These are phyloP conservation scores for Populus hybrid DNA, from an alignment of 441 rosid genomes.

Conservation along the genomic window DNA sequence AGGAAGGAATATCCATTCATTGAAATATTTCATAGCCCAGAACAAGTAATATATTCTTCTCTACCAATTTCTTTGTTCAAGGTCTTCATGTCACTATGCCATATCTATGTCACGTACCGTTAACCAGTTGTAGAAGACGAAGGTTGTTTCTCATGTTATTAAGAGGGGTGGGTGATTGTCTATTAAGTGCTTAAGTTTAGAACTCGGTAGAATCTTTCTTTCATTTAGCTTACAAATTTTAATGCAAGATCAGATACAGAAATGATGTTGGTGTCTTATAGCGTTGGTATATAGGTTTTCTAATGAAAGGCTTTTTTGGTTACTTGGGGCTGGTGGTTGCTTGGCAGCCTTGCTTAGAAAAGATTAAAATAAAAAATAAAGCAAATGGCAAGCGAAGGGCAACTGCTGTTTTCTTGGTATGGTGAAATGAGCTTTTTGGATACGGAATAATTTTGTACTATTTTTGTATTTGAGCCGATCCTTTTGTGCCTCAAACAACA, in stretches of 20 bases:
- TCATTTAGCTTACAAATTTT: not conserved
- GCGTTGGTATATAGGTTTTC: not conserved
- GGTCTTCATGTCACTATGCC: slow-evolving; percentile 4
- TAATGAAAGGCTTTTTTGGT: not conserved
- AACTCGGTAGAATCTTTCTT: not conserved
- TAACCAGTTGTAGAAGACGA: not conserved
- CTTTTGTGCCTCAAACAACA: not conserved
- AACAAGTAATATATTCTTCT: slow-evolving; percentile 43
- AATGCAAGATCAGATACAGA: not conserved
- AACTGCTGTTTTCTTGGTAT: not conserved
- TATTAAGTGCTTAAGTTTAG: not conserved
- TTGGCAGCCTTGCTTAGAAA: not conserved
- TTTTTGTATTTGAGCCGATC: not conserved
- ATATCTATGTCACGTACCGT: not conserved
- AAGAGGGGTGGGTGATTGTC: not conserved
- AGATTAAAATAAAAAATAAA: not conserved
- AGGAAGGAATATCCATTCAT: slow-evolving; percentile 88
- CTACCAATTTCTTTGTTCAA: slow-evolving; percentile 5
- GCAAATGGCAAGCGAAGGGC: not conserved
- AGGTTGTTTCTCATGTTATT: slow-evolving; percentile 6
- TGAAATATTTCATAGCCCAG: slow-evolving; percentile 86
- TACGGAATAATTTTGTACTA: not conserved
- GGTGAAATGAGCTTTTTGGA: not conserved
- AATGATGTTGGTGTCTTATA: not conserved
- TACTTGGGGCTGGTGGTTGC: not conserved